Evolutionary conservation across 1,284 basidiomycete genomes (phyloP).

Genomic region (Pyrrhoderma noxium): DNA sequence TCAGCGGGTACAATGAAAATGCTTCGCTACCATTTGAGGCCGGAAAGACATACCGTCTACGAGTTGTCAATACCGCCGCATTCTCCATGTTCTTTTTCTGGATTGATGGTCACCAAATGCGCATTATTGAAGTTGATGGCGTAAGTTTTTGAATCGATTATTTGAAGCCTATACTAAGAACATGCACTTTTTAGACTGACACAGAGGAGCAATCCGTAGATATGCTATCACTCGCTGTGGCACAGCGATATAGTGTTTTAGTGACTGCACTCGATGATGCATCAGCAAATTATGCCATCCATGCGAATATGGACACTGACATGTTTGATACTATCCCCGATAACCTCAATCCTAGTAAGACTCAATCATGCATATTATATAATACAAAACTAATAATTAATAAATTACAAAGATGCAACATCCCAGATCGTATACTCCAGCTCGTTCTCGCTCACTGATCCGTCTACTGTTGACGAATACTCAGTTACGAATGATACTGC

Average conservation of each 20-base stretch:
- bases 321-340: slow-evolving; percentile 84
- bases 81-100: slow-evolving; percentile 77
- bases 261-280: slow-evolving; percentile 87
- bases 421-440: slow-evolving; percentile 63
- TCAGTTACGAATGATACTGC: slow-evolving; percentile 51
- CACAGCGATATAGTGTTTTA: slow-evolving; percentile 91
- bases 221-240: slow-evolving; percentile 68
- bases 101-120: slow-evolving; percentile 90
- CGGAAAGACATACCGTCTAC: slow-evolving; percentile 72
- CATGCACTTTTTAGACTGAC: slow-evolving; percentile 50
- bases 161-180: background rate
- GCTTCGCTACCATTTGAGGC: slow-evolving; percentile 77
- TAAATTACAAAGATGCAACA: slow-evolving; percentile 54
- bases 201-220: slow-evolving; percentile 65
- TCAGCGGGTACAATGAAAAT: slow-evolving; percentile 81
- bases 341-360: slow-evolving; percentile 64
- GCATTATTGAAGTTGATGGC: slow-evolving; percentile 84
- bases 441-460: slow-evolving; percentile 40
- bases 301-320: slow-evolving; percentile 79
- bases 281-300: slow-evolving; percentile 77
- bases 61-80: slow-evolving; percentile 75
- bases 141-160: slow-evolving; percentile 34
- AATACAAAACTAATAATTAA: background rate
- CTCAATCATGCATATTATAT: slow-evolving; percentile 14
- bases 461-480: slow-evolving; percentile 40